Evolutionary conservation across 2,329 filamentous ascomycete genomes (phyloP).

Genomic region (Niveomyces coronatus): DNA sequence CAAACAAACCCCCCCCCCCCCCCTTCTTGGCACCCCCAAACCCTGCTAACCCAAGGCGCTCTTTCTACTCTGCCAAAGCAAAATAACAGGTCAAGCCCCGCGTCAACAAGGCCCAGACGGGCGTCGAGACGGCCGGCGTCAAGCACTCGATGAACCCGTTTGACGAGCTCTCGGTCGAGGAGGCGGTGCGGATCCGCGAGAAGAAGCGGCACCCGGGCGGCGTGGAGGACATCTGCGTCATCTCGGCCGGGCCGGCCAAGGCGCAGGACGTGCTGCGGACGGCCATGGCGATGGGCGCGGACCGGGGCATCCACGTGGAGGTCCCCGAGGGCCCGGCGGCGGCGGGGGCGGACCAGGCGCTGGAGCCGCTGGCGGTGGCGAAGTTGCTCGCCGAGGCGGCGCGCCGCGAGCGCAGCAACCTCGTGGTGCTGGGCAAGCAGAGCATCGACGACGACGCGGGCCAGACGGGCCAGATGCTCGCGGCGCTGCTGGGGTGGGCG

Average conservation of each 20-base stretch:
- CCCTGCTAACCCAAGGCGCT: too few relatives aligned
- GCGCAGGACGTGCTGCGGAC: conserved; percentile 82
- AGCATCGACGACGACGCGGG: conserved; percentile 93
- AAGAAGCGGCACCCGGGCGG: conserved; percentile 60
- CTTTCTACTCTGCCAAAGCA: too few relatives aligned
- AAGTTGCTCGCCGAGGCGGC: conserved; percentile 78
- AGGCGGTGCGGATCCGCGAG: conserved; percentile 89
- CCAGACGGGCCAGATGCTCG: conserved; percentile 98
- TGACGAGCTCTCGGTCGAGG: conserved; percentile 95
- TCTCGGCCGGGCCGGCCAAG: conserved; percentile 83
- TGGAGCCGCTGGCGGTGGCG: conserved; percentile 86
- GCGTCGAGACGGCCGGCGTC: conserved; percentile 82
- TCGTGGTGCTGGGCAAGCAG: conserved; percentile 94
- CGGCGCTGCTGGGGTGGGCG: conserved; percentile 80
- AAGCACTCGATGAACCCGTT: conserved; percentile 99
- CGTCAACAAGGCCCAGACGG: conserved; percentile 66
- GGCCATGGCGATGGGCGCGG: conserved; percentile 97
- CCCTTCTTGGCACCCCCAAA: too few relatives aligned
- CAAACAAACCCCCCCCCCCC: too few relatives aligned
- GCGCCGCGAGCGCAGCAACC: conserved; percentile 74
- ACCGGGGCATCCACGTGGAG: conserved; percentile 84
- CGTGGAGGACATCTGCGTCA: conserved; percentile 84
- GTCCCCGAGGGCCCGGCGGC: conserved; percentile 58
- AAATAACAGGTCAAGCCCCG: conserved; percentile 52
- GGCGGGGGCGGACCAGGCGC: too few relatives aligned